These are phyloP conservation scores for Saksenaea oblongispora DNA, from an alignment of 371 early-diverging fungal genomes.

Conservation along the genomic window DNA sequence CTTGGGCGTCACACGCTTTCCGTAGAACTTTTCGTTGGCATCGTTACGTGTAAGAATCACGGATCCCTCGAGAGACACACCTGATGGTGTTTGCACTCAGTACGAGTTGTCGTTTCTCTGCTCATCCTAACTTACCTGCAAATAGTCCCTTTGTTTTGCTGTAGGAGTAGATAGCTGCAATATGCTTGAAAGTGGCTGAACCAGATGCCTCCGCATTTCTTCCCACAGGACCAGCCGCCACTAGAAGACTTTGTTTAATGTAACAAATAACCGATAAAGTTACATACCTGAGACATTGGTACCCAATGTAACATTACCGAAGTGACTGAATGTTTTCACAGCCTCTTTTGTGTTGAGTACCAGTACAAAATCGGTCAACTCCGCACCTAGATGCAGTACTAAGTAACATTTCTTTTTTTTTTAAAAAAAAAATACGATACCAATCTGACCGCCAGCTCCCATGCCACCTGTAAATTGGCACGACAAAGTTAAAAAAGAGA, in stretches of 20 bases:
- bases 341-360: constrained; percentile 85
- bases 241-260: constrained; percentile 30
- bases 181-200: constrained; percentile 69
- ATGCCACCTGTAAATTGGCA: constrained; percentile 72
- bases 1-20: constrained; percentile 75
- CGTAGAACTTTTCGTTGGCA: constrained; percentile 88
- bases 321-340: constrained; percentile 87
- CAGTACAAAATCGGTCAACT: constrained; percentile 92
- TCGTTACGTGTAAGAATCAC: constrained; percentile 90
- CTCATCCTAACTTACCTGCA: no score
- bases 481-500: constrained; percentile 1
- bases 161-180: constrained; percentile 92
- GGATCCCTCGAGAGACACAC: constrained; percentile 94
- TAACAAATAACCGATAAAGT: neutral
- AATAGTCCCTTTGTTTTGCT: constrained; percentile 89
- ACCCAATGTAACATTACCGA: constrained; percentile 92
- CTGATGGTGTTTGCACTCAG: constrained; percentile 3
- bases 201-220: constrained; percentile 91
- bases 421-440: neutral
- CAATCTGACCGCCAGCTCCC: constrained; percentile 90
- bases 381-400: constrained; percentile 66
- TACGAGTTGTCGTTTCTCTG: no score
- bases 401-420: no score
- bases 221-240: constrained; percentile 93
- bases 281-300: constrained; percentile 75